Evolutionary conservation across 768 basidiomycete species (phyloP), one percentile per base, ranked within the genome.

Genomic region (Tremella yokohamensis): DNA sequence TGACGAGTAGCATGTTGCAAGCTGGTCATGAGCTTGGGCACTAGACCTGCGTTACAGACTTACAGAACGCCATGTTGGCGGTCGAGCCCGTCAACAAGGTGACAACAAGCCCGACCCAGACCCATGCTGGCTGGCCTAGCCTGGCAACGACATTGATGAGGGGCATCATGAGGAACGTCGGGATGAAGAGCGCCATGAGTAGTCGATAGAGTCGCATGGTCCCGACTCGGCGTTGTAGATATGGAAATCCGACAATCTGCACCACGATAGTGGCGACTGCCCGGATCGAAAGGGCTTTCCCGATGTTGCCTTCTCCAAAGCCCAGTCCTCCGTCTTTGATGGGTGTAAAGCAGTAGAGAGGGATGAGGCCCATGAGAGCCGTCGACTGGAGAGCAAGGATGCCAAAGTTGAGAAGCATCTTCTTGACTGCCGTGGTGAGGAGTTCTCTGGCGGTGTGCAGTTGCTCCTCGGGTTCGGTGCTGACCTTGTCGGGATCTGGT

Each of bases 261-360:
- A 71, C 58, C 16, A 66, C 25, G 19, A 71, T 60, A 13, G 62
- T 64, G 9, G 60, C 45, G 8, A 71, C 56, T 9, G 61, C 59
- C 18, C 69, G 52, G 16, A 62, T 53, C 13, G 66, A 65, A 42
- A 71, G 64, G 34, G 58, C 66, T 29, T 56, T 45, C 18, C 69
- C 69, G 51, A 71, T 71, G 11, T 60, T 40, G 8, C 55, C 47
- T 47, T 61, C 64, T 45, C 48, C 44, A 48, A 71, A 68, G 0
- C 60, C 64, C 42, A 71, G 57, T 20, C 69, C 69, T 38, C 69
- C 69, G 19, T 64, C 58, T 8, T 18, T 13, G 2, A 65, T 56
- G 0, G 69, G 66, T 1, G 69, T 71, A 45, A 71, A 71, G 58
- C 69, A 71, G 62, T 66, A 71, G n/a, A 71, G 56, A 9, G 69